These are phyloP conservation scores for Phytophthora constricta DNA, from an alignment of 352 stramenopile species.

Conservation along the genomic window DNA sequence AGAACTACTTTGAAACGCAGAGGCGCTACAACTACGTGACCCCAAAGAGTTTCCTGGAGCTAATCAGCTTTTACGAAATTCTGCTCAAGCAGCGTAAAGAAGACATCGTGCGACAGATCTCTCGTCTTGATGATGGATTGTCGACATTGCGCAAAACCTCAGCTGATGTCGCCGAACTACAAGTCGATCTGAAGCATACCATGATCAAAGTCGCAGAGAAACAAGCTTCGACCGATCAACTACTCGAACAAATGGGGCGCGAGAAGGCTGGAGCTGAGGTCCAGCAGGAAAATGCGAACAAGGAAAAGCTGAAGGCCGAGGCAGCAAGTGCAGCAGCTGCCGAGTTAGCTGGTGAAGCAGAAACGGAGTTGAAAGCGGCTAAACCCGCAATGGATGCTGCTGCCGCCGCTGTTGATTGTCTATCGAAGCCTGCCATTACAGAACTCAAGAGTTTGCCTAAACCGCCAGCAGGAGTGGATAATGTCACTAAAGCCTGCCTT, in stretches of 20 bases:
- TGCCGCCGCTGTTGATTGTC: constrained; percentile 94
- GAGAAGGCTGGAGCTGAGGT: constrained; percentile 95
- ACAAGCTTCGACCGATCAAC: constrained; percentile 92
- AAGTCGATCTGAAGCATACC: constrained; percentile 95
- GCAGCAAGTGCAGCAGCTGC: constrained; percentile 92
- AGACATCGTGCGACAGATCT: constrained; percentile 96
- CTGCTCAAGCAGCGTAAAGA: constrained; percentile 95
- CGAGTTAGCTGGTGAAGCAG: constrained; percentile 93
- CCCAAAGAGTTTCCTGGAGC: constrained; percentile 98
- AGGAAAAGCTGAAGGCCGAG: constrained; percentile 94
- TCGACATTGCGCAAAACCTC: constrained; percentile 96
- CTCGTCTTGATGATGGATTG: constrained; percentile 96
- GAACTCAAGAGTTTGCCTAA: constrained; percentile 98
- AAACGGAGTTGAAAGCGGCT: constrained; percentile 95
- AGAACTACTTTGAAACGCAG: constrained; percentile 95
- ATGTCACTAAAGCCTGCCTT: constrained; percentile 96
- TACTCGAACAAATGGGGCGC: constrained; percentile 94
- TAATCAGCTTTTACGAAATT: constrained; percentile 99
- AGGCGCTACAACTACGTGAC: constrained; percentile 98
- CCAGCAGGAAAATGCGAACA: constrained; percentile 94
- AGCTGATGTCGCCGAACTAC: constrained; percentile 95
- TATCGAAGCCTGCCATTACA: constrained; percentile 97
- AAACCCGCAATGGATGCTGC: constrained; percentile 98
- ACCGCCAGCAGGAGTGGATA: constrained; percentile 94
- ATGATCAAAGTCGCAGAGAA: constrained; percentile 97